phyloP scores from a whole-genome alignment of 2,329 filamentous ascomycete species.

The Verticillium albo-atrum region DNA sequence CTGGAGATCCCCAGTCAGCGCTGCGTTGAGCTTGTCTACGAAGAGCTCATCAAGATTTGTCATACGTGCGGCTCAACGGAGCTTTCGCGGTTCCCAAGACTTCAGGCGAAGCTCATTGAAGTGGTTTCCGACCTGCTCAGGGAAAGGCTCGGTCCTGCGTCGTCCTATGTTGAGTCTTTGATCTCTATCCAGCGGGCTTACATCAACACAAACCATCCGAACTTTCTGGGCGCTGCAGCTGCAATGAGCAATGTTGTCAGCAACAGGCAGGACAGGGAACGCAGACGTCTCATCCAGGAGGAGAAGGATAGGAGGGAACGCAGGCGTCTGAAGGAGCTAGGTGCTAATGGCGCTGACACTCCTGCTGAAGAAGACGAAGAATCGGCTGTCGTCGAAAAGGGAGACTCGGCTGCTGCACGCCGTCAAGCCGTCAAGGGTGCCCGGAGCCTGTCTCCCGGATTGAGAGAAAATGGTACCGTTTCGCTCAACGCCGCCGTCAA shows the following conservation, averaged over 20 bases:
- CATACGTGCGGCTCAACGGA: constrained; percentile 97
- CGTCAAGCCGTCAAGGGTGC: constrained; percentile 56
- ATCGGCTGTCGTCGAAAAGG: constrained; percentile 41
- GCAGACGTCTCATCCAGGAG: constrained; percentile 72
- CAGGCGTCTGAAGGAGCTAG: constrained; percentile 77
- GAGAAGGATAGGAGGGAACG: constrained; percentile 84
- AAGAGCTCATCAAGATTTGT: constrained; percentile 98
- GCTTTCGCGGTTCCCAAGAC: constrained; percentile 81
- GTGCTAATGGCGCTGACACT: constrained; percentile 69
- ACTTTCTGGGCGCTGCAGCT: constrained; percentile 93
- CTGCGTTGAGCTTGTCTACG: constrained; percentile 96
- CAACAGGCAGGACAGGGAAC: constrained; percentile 91
- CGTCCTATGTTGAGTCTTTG: constrained; percentile 88
- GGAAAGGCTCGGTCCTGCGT: constrained; percentile 85
- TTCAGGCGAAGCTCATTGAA: constrained; percentile 96
- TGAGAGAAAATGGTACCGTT: constrained; percentile 61
- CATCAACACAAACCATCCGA: constrained; percentile 99
- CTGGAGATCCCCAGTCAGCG: constrained; percentile 91
- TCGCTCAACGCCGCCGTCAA: constrained; percentile 65
- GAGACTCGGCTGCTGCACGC: constrained; percentile 42
- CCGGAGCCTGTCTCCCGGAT: constrained; percentile 78
- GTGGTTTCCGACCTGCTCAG: constrained; percentile 93
- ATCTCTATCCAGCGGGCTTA: constrained; percentile 97
- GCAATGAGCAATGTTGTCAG: constrained; percentile 97
- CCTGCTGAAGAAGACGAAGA: constrained; percentile 63